phyloP scores from a whole-genome alignment of 805 yeast genomes.

The Candida yuanshanica region DNA sequence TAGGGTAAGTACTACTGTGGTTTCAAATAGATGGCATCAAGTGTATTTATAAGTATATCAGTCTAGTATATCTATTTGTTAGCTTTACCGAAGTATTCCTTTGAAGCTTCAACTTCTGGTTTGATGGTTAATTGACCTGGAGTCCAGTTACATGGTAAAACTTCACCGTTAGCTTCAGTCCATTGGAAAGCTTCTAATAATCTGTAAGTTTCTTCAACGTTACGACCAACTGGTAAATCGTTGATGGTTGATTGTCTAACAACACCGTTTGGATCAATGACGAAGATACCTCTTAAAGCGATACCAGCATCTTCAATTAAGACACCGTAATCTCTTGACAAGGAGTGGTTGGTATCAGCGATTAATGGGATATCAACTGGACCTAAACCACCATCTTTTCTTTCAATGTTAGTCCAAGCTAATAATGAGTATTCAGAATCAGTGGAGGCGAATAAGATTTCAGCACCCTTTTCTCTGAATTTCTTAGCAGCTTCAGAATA shows the following conservation, averaged over 20 bases:
- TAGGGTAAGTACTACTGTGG: too few relatives aligned
- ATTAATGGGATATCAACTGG: slow-evolving; percentile 89
- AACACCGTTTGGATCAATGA: slow-evolving; percentile 93
- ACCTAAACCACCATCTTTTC: slow-evolving; percentile 98
- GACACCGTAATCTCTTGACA: slow-evolving; percentile 96
- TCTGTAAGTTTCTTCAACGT: slow-evolving; percentile 96
- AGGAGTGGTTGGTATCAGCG: slow-evolving; percentile 94
- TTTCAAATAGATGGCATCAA: neutral
- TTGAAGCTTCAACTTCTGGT: slow-evolving; percentile 72
- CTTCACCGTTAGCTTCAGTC: slow-evolving; percentile 99
- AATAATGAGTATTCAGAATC: slow-evolving; percentile 96
- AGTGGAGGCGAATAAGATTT: slow-evolving; percentile 93
- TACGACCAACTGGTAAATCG: slow-evolving; percentile 99
- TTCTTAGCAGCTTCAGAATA: slow-evolving; percentile 92
- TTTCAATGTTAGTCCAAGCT: slow-evolving; percentile 97
- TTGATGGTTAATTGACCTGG: slow-evolving; percentile 91
- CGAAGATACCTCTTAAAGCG: slow-evolving; percentile 96
- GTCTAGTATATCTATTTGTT: slow-evolving; percentile 22
- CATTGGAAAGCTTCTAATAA: slow-evolving; percentile 98
- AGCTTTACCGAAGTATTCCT: slow-evolving; percentile 69
- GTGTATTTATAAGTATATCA: neutral
- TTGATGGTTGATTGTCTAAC: slow-evolving; percentile 97
- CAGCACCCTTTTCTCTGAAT: slow-evolving; percentile 81
- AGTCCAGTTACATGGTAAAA: slow-evolving; percentile 99
- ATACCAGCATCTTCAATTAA: slow-evolving; percentile 93